These are phyloP conservation scores for Corymbia citriodora DNA, from an alignment of 441 rosid species.

Conservation along the genomic window DNA sequence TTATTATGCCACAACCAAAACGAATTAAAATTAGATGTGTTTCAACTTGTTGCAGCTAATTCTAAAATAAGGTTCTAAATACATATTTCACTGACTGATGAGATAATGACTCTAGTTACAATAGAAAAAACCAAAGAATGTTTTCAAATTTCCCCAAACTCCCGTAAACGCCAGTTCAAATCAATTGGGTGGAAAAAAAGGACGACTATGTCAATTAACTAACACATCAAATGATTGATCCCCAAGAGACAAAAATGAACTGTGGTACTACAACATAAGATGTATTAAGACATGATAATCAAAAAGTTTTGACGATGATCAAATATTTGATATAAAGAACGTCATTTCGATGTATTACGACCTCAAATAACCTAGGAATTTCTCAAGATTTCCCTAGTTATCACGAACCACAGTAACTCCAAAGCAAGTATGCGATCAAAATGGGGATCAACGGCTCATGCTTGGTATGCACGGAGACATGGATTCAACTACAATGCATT, in stretches of 20 bases:
- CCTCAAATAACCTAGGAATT: no score
- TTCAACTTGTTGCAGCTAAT: not conserved
- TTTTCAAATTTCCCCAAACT: not conserved
- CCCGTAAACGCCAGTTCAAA: not conserved
- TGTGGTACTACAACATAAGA: not conserved
- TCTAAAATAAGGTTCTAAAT: not conserved
- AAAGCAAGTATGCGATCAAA: no score
- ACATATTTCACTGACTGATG: not conserved
- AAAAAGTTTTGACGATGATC: not conserved
- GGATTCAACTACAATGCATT: no score
- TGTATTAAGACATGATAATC: not conserved
- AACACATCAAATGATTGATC: not conserved
- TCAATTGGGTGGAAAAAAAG: not conserved
- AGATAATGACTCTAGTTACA: not conserved
- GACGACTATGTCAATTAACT: not conserved
- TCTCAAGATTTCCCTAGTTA: no score
- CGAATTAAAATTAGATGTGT: not conserved
- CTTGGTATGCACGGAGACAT: no score
- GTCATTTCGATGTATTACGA: no score
- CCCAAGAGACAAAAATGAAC: not conserved
- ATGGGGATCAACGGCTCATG: no score
- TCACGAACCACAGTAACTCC: no score
- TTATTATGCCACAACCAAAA: not conserved
- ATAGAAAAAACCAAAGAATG: not conserved
- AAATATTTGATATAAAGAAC: no score